phyloP scores from a whole-genome alignment of 495 filamentous ascomycete genomes.

The Penicillium subrubescens region DNA sequence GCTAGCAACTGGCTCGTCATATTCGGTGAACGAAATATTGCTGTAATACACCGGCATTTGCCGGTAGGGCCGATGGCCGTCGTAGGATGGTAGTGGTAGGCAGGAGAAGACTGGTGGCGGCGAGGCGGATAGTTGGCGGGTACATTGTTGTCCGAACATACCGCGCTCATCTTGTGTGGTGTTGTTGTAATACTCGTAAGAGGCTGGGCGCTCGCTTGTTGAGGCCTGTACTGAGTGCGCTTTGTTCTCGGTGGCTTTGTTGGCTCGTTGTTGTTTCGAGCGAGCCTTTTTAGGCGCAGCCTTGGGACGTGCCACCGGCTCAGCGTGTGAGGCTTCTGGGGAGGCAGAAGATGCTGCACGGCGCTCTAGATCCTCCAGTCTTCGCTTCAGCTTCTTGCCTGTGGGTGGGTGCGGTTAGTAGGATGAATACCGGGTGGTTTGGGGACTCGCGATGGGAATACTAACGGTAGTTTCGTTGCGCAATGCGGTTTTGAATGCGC shows the following conservation, averaged over 20 bases:
- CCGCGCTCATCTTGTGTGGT: constrained; percentile 44
- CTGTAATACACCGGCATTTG: constrained; percentile 66
- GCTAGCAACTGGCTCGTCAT: constrained; percentile 60
- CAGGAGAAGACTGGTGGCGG: constrained; percentile 78
- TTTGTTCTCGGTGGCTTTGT: constrained; percentile 48
- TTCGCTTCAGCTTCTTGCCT: constrained; percentile 99
- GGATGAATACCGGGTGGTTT: neutral
- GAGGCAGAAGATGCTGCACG: constrained; percentile 81
- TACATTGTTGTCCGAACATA: constrained; percentile 70
- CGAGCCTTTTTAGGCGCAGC: constrained; percentile 47
- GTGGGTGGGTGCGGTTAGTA: constrained; percentile 11
- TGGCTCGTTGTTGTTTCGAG: constrained; percentile 39
- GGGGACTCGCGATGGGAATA: constrained; percentile 22
- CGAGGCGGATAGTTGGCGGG: constrained; percentile 67
- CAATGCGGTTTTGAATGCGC: constrained; percentile 96
- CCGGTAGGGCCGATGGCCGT: constrained; percentile 68
- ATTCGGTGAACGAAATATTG: constrained; percentile 58
- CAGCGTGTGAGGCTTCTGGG: constrained; percentile 63
- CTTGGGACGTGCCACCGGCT: constrained; percentile 48
- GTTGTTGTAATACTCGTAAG: constrained; percentile 40
- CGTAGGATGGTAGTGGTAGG: constrained; percentile 64
- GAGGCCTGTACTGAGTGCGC: constrained; percentile 32
- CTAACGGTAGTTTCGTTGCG: constrained; percentile 97
- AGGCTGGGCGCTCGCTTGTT: constrained; percentile 25
- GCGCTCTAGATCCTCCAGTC: constrained; percentile 93